Base-by-base conservation (phyloP, 2,329 filamentous ascomycete genomes). In the Cordyceps cateniannulata region DNA sequence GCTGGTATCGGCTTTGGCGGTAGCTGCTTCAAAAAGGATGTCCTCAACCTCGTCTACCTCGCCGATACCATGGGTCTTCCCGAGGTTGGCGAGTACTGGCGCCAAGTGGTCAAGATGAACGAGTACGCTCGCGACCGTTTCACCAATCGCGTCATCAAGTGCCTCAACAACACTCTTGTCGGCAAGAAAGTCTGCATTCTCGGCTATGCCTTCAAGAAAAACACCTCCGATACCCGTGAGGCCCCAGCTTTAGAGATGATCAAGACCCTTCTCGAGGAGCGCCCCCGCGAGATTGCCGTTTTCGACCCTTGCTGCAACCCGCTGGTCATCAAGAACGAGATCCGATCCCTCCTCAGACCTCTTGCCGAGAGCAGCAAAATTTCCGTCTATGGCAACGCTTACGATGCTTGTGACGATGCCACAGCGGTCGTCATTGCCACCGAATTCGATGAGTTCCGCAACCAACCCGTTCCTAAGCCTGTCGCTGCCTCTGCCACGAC, bases 11-110 rank as follows among this genome's bases (percentile, higher is more conserved):
- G 90, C 18, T 93, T 93, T 68, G 89, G 90, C 59, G 90, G 90
- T 22, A 89, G 85, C 63, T 93, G 90, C 73, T 92, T 93, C 79
- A 85, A 88, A 72, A 93, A 93, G 74, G 90, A 93, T 69, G 84
- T 92, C 47, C 78, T 90, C 53, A 89, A 83, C 71, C 76, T 93
- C 42, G 83, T 87, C 20, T 91, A 93, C 73, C 79, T 93, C 32
- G 86, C 89, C 18, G 86, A 90, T 67, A 84, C 82, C 3, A 78
- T 91, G 59, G 83, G 86, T 56, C 77, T 92, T 12, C 80, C 82
- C 4, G 87, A 92, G 67, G 88, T 93, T 0, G 87, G 85, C 38
- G 81, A 85, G 64, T 93, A 92, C 75, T 93, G 89, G 89, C 79
- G 80, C 62, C 81, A 85, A 61, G 88, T 93, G 3, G 81, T 91